These are phyloP conservation scores for Alternaria sp. DNA, from an alignment of 2,329 filamentous ascomycete genomes.

Conservation along the genomic window DNA sequence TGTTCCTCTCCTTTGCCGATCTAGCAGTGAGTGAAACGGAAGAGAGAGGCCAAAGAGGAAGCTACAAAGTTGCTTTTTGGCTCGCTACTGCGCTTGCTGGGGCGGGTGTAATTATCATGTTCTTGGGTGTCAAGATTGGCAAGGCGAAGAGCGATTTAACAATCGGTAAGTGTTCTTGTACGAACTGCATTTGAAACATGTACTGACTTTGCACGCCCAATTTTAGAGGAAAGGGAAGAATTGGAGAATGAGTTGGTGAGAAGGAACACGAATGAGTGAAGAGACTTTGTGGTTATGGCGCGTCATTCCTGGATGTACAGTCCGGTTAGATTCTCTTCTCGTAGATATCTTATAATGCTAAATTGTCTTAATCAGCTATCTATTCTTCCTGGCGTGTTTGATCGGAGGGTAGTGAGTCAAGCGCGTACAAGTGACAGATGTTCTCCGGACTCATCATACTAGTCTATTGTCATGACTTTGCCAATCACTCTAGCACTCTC, in stretches of 20 bases:
- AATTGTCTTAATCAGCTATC: background rate
- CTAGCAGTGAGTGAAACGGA: constrained; percentile 47
- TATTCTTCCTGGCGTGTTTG: background rate
- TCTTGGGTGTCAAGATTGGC: constrained; percentile 48
- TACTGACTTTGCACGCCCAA: no score
- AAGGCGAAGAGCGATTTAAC: constrained; percentile 49
- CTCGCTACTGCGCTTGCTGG: constrained; percentile 43
- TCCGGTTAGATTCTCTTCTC: background rate
- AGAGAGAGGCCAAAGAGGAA: constrained; percentile 37
- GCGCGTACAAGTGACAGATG: no score
- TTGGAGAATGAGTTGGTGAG: constrained; percentile 42
- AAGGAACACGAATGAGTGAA: constrained; percentile 18
- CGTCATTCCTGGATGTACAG: background rate
- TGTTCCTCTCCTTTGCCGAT: constrained; percentile 50
- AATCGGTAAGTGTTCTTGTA: constrained; percentile 13
- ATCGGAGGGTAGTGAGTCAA: background rate
- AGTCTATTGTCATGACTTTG: no score
- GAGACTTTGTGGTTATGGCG: background rate
- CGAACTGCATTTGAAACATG: no score
- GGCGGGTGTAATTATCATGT: constrained; percentile 47
- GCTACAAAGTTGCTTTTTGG: constrained; percentile 52
- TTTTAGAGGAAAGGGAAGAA: constrained; percentile 37
- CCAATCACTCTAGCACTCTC: no score
- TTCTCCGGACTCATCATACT: no score
- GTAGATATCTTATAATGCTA: background rate